phyloP scores from a whole-genome alignment of 768 basidiomycete species.

The Mycena indigotica region DNA sequence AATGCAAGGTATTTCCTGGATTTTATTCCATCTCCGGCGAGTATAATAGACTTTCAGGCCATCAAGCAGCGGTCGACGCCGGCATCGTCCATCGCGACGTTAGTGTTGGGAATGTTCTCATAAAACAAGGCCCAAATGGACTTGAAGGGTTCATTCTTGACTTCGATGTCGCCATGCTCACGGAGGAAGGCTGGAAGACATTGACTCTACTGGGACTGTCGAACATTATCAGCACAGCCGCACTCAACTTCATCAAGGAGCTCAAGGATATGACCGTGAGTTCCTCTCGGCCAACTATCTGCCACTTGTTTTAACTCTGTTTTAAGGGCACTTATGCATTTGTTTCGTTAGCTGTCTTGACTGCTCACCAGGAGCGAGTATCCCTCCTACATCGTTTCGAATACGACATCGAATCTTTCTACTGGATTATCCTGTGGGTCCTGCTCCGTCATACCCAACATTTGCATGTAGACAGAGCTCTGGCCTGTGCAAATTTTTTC shows the following conservation, averaged over 20 bases:
- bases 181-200: not conserved
- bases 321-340: slow-evolving; percentile 9
- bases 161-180: slow-evolving; percentile 7
- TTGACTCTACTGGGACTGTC: not conserved
- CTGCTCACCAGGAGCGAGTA: not conserved
- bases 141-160: slow-evolving; percentile 6
- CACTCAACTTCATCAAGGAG: not conserved
- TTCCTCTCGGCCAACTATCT: not conserved
- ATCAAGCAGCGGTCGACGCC: slow-evolving; percentile 4
- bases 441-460: slow-evolving; percentile 10
- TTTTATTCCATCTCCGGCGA: not conserved
- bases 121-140: not conserved
- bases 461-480: not conserved
- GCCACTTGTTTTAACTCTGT: not conserved
- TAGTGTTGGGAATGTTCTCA: slow-evolving; percentile 11
- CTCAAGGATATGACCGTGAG: slow-evolving; percentile 7
- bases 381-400: not conserved
- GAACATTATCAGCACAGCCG: not conserved
- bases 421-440: slow-evolving; percentile 13
- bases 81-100: slow-evolving; percentile 15
- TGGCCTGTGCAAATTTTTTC: not conserved
- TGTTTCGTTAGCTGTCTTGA: slow-evolving; percentile 1
- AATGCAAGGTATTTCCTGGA: not conserved
- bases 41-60: slow-evolving; percentile 1
- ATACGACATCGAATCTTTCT: slow-evolving; percentile 14